Evolutionary conservation across 176 grass and related monocot genomes (phyloP).

Genomic region (Chloris gayana): DNA sequence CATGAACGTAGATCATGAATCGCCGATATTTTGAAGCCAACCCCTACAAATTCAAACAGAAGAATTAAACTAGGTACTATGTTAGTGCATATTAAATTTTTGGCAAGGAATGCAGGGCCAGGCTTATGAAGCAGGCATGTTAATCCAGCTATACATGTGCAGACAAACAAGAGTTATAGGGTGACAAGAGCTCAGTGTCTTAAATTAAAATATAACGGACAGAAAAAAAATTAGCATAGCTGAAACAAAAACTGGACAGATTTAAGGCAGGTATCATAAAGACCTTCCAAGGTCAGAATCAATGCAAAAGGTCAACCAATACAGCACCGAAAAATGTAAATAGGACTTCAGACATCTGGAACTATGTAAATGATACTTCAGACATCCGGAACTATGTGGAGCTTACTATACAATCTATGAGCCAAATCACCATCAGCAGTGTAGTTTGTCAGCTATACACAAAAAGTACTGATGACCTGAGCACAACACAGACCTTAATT

Average conservation of each 20-base stretch:
- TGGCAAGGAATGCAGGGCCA: conserved; percentile 11
- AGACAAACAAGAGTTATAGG: not conserved
- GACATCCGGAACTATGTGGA: not conserved
- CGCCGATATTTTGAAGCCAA: conserved; percentile 64
- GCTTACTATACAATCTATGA: not conserved
- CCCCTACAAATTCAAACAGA: conserved; percentile 45
- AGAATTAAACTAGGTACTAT: conserved; percentile 1
- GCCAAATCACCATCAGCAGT: not conserved
- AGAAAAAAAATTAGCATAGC: not conserved
- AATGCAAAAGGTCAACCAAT: not conserved
- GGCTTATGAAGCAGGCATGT: not conserved
- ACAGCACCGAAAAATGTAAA: not conserved
- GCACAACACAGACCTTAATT: not conserved
- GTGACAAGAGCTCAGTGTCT: not conserved
- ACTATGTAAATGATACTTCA: not conserved
- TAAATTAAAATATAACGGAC: not conserved
- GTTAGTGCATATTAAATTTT: conserved; percentile 8
- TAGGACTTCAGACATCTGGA: not conserved
- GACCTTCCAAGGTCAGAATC: not conserved
- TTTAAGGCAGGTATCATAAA: conserved; percentile 18
- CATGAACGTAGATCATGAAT: conserved; percentile 99
- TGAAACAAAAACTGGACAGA: not conserved
- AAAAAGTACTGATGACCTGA: not conserved
- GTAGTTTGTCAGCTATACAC: not conserved
- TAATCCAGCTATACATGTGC: not conserved